Conservation (phyloP, 2,329 filamentous ascomycete genomes). For the Neobulgaria alba region DNA sequence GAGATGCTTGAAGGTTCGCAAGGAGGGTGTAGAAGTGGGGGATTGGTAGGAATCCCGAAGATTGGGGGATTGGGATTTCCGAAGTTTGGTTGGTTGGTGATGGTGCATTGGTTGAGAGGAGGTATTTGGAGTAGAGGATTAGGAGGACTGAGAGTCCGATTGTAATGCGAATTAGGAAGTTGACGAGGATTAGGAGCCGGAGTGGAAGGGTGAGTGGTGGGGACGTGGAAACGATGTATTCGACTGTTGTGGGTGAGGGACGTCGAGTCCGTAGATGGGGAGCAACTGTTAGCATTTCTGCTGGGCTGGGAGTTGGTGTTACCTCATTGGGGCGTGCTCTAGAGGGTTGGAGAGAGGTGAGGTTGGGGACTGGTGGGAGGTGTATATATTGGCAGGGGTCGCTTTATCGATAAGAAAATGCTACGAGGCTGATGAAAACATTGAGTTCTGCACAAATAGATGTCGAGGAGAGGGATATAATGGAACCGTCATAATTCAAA, state of each 20-base stretch:
- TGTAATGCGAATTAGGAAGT: constrained; percentile 35
- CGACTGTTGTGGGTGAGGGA: constrained; percentile 81
- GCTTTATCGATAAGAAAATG: constrained; percentile 18
- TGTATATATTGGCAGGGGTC: background rate
- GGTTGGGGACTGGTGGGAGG: background rate
- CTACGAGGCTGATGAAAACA: background rate
- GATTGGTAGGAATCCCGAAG: constrained; percentile 10
- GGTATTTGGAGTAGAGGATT: constrained; percentile 42
- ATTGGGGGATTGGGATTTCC: too few species aligned
- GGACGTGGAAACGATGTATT: constrained; percentile 83
- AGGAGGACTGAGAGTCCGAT: constrained; percentile 36
- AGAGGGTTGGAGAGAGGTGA: background rate
- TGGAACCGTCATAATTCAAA: too few species aligned
- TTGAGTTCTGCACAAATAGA: too few species aligned
- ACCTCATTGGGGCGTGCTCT: background rate
- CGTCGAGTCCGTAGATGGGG: constrained; percentile 54
- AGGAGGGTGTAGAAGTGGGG: constrained; percentile 24
- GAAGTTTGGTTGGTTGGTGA: constrained; percentile 3
- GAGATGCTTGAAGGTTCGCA: constrained; percentile 18
- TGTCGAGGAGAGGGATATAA: too few species aligned
- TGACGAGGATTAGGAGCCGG: constrained; percentile 36
- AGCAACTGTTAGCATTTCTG: constrained; percentile 50
- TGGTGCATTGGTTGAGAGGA: constrained; percentile 18
- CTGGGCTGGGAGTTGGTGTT: background rate
- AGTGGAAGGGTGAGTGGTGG: constrained; percentile 43